phyloP scores from a whole-genome alignment of 441 rosid species.

The Melianthus villosus region DNA sequence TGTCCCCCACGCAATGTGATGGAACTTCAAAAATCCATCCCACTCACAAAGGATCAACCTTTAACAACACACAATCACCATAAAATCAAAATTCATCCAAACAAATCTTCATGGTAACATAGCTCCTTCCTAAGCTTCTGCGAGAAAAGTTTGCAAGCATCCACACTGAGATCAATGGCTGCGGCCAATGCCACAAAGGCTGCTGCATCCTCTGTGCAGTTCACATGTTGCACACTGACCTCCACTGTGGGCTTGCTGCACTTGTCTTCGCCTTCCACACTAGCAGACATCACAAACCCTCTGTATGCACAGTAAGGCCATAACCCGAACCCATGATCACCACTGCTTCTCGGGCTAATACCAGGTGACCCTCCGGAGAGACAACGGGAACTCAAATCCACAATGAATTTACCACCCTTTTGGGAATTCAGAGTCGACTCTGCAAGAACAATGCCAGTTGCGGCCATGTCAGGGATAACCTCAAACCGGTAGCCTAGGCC shows the following conservation, averaged over 20 bases:
- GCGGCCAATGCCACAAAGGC: constrained; percentile 78
- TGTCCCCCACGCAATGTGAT: too few relatives aligned
- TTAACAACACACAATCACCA: too few relatives aligned
- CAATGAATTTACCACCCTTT: constrained; percentile 59
- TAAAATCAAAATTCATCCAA: too few relatives aligned
- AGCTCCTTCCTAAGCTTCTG: constrained; percentile 63
- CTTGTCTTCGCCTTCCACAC: constrained; percentile 39
- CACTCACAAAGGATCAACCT: too few relatives aligned
- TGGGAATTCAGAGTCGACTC: constrained; percentile 45
- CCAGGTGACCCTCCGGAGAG: constrained; percentile 36
- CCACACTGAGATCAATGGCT: constrained; percentile 78
- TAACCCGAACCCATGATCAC: constrained; percentile 46
- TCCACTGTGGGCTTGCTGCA: constrained; percentile 63
- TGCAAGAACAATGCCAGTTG: constrained; percentile 46
- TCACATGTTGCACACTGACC: constrained; percentile 73
- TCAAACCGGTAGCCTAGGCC: constrained; percentile 71
- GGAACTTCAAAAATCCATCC: too few relatives aligned
- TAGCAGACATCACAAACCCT: constrained; percentile 82
- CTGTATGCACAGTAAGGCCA: constrained; percentile 51
- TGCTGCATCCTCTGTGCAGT: constrained; percentile 91
- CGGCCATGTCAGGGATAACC: constrained; percentile 43
- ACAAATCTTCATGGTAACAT: background rate
- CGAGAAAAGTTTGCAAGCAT: constrained; percentile 65
- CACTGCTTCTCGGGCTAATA: constrained; percentile 62
- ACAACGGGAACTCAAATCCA: constrained; percentile 33